Base-by-base conservation (phyloP, 257 asterid genomes). In the Capsicum chinense region DNA sequence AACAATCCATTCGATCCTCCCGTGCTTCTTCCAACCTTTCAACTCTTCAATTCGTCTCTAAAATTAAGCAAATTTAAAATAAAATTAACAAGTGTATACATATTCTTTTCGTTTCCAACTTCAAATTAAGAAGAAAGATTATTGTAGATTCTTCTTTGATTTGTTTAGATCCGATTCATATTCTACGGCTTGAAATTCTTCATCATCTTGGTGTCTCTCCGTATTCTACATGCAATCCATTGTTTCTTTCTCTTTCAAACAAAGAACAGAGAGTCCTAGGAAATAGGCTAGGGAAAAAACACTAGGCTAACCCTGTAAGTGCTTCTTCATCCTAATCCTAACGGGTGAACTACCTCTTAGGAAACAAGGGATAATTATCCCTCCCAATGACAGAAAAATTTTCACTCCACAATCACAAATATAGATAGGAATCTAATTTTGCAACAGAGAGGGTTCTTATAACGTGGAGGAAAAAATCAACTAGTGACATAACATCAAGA, bases 391-490 rank as follows among this genome's bases (percentile, higher is more conserved):
- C 19, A 7, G 13, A 74, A 4, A 21, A 50, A 12, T 74, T 3
- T 47, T 48, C 44, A 19, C 60, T 74, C n/a, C n/a, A 50, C 4
- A 50, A 50, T 50, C 80, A 74, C 6, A 74, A 74, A 42, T 73
- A n/a, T 52, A 47, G 3, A 47, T 19, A 48, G 42, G 4, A 73
- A 19, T 50, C 80, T 73, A 73, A 73, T 73, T 19, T 73, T 19
- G 42, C 80, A 48, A 73, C 35, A 47, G 42, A 73, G 21, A 42
- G 2, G 10, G 80, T 19, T 48, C 60, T 73, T 48, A 9, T 50
- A 73, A 47, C 59, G 42, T 47, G 42, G 80, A 74, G 44, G 47
- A 74, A 74, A 4, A 37, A 54, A 76, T 76, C 21, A 76, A 54
- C 64, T 54, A 52, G 26, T 52, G 63, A 4, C 63, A 26, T 9